phyloP scores from a whole-genome alignment of 23 red algal genomes.

The Gracilaria vermiculophylla region DNA sequence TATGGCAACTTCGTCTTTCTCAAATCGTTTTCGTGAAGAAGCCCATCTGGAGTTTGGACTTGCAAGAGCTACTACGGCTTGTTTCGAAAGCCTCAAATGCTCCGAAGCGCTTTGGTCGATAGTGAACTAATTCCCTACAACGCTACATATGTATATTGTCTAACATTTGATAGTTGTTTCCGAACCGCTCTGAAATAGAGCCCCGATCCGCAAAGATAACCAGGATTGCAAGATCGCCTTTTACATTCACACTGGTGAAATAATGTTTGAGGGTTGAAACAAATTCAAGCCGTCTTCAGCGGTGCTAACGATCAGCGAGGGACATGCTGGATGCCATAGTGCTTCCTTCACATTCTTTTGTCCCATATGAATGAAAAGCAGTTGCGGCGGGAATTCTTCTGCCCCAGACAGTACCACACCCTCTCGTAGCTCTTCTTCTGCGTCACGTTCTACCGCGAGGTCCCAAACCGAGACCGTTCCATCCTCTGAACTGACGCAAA shows the following conservation, averaged over 20 bases:
- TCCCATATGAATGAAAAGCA: constrained; percentile 95
- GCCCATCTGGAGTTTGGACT: not conserved
- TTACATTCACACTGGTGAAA: not conserved
- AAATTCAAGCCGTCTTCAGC: constrained; percentile 72
- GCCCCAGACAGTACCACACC: constrained; percentile 64
- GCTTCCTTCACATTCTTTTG: constrained; percentile 83
- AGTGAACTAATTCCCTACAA: constrained; percentile 6
- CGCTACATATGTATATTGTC: not conserved
- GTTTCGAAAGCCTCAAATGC: constrained; percentile 13
- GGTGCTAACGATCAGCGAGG: constrained; percentile 47
- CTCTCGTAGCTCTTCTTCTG: constrained; percentile 81
- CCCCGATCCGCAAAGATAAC: no score
- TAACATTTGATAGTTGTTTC: constrained; percentile 9
- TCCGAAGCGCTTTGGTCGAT: constrained; percentile 63
- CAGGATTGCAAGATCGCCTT: not conserved
- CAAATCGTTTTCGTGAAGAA: constrained; percentile 17
- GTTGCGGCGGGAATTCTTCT: constrained; percentile 84
- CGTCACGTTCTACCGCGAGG: constrained; percentile 81
- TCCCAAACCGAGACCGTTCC: constrained; percentile 89
- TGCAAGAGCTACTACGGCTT: not conserved
- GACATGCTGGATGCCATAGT: constrained; percentile 80
- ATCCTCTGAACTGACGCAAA: constrained; percentile 73
- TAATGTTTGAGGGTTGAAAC: constrained; percentile 64
- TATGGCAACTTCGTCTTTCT: constrained; percentile 58
- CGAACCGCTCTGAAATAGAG: not conserved